Evolutionary conservation across 306 rosid genomes (phyloP).

Genomic region (Cicer bijugum): DNA sequence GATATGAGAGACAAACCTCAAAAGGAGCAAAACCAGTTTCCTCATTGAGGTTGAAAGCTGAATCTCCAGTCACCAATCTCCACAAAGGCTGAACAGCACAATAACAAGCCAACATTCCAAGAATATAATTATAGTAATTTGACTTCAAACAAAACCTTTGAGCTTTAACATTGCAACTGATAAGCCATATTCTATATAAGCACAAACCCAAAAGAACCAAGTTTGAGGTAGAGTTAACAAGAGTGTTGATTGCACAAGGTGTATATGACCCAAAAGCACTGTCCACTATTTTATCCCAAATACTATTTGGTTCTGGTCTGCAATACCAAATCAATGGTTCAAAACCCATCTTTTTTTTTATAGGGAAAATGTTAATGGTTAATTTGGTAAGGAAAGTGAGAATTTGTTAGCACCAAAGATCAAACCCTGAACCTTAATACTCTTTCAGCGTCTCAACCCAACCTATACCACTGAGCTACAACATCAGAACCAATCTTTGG

Average conservation of each 20-base stretch:
- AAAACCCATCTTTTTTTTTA: slow-evolving; percentile 51
- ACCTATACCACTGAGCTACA: no score
- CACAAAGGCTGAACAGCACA: slow-evolving; percentile 67
- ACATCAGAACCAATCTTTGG: slow-evolving; percentile 56
- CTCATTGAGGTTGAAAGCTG: slow-evolving; percentile 60
- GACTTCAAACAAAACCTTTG: slow-evolving; percentile 65
- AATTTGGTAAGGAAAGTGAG: no score
- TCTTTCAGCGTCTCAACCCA: no score
- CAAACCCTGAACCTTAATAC: no score
- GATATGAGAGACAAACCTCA: slow-evolving; percentile 59
- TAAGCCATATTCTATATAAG: slow-evolving; percentile 70
- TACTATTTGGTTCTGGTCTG: slow-evolving; percentile 60
- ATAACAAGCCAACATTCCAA: slow-evolving; percentile 59
- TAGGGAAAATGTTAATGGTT: no score
- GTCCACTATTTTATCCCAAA: slow-evolving; percentile 63
- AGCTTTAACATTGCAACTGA: slow-evolving; percentile 52
- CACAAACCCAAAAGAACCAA: slow-evolving; percentile 69
- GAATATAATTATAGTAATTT: slow-evolving; percentile 62
- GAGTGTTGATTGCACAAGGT: slow-evolving; percentile 78
- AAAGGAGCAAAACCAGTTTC: slow-evolving; percentile 67
- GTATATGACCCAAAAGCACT: slow-evolving; percentile 83
- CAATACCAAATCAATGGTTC: slow-evolving; percentile 79
- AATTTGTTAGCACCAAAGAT: no score
- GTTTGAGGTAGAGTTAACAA: slow-evolving; percentile 69
- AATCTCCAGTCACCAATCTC: slow-evolving; percentile 60